A percentile compares a stretch with the other conserved stretches of the same genome.
phyloP scores from a whole-genome alignment of 176 grass and related monocot species.

The Hordeum vulgare region DNA sequence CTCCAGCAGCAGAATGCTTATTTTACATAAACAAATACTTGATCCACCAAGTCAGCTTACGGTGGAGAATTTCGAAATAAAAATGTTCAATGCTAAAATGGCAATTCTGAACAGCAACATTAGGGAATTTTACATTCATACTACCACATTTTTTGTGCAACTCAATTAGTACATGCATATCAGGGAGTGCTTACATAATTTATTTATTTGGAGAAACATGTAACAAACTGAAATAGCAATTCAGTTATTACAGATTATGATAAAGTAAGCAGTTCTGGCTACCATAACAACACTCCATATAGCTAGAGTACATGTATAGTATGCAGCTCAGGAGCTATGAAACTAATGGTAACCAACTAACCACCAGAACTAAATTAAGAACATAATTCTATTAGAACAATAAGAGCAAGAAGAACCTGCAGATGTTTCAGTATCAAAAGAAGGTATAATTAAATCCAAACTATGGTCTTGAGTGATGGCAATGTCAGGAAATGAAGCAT shows the following conservation, averaged over 20 bases:
- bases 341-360: constrained; percentile 8
- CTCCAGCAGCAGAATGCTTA: neutral
- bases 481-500: neutral
- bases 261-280: neutral
- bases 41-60: neutral
- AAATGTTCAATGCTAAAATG: neutral
- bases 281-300: neutral
- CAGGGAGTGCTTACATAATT: neutral
- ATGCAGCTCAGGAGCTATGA: constrained; percentile 2
- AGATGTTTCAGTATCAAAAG: neutral
- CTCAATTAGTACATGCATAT: constrained; percentile 6
- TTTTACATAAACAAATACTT: constrained; percentile 10
- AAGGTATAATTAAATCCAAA: neutral
- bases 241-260: neutral
- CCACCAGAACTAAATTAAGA: neutral
- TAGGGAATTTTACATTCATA: neutral
- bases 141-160: neutral
- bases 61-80: neutral
- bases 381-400: too few species aligned
- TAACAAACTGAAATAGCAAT: neutral
- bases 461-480: neutral
- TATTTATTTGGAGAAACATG: neutral
- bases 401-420: neutral
- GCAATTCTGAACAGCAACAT: neutral
- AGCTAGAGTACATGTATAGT: neutral